These are phyloP conservation scores for Neostapfia colusana DNA, from an alignment of 176 grass and related monocot genomes.

Conservation along the genomic window DNA sequence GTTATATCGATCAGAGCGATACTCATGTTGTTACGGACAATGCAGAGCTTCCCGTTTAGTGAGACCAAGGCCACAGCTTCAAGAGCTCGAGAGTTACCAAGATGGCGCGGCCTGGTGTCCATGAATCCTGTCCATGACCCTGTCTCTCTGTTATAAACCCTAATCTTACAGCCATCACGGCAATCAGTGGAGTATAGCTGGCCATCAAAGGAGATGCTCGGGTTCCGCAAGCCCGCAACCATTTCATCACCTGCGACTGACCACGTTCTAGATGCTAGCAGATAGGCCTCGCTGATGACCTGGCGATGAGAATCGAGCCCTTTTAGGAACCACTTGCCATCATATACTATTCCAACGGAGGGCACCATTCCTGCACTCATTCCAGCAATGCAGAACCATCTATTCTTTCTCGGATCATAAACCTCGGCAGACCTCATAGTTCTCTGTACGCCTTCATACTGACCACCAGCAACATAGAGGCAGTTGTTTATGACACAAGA, in stretches of 20 bases:
- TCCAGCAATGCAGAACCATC: slow-evolving; percentile 72
- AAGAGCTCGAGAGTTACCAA: slow-evolving; percentile 62
- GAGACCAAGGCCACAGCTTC: slow-evolving; percentile 73
- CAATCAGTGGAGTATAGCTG: slow-evolving; percentile 71
- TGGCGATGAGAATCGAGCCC: slow-evolving; percentile 71
- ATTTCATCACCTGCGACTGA: slow-evolving; percentile 56
- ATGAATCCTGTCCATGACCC: slow-evolving; percentile 72
- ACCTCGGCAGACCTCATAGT: slow-evolving; percentile 76
- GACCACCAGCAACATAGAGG: slow-evolving; percentile 88
- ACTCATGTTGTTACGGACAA: slow-evolving; percentile 89
- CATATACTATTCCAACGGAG: slow-evolving; percentile 82
- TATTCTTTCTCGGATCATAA: slow-evolving; percentile 79
- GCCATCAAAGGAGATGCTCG: slow-evolving; percentile 63
- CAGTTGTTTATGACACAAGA: slow-evolving; percentile 88
- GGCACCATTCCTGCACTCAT: slow-evolving; percentile 90
- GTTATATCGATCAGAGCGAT: slow-evolving; percentile 72
- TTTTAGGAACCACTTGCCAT: slow-evolving; percentile 90
- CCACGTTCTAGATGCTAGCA: slow-evolving; percentile 65
- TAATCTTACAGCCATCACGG: slow-evolving; percentile 86
- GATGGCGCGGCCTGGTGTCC: slow-evolving; percentile 70
- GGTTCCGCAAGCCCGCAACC: slow-evolving; percentile 69
- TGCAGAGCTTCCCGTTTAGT: slow-evolving; percentile 69
- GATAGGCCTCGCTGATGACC: slow-evolving; percentile 70
- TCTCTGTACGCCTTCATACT: slow-evolving; percentile 85
- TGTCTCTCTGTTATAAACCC: slow-evolving; percentile 61